Conservation (phyloP, 768 basidiomycete genomes). For the Russula brevipes region DNA sequence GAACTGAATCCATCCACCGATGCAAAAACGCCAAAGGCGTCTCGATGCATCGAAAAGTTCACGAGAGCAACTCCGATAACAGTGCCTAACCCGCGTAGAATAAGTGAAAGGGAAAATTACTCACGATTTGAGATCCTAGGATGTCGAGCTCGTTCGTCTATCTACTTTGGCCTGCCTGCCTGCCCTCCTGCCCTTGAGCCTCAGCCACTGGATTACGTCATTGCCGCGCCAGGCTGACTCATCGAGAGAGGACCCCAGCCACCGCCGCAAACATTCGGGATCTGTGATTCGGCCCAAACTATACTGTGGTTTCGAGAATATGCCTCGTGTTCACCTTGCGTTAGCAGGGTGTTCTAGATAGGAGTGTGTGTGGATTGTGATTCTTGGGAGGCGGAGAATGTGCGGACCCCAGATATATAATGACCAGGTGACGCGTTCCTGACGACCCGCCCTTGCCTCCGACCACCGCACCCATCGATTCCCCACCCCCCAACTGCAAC, state of each 20-base stretch:
- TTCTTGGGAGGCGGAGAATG: neutral
- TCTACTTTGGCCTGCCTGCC: neutral
- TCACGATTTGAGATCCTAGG: conserved; percentile 14
- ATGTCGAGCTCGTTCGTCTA: conserved; percentile 1
- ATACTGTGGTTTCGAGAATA: neutral
- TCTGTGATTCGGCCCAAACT: neutral
- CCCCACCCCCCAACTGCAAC: neutral
- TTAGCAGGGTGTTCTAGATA: neutral
- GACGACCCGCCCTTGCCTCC: conserved; percentile 19
- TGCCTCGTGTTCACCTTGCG: neutral
- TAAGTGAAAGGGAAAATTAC: neutral
- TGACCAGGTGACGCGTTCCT: neutral
- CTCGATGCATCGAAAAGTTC: neutral
- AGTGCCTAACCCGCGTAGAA: neutral
- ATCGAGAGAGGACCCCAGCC: neutral
- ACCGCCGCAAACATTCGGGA: neutral
- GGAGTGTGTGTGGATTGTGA: neutral
- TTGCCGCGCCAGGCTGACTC: neutral
- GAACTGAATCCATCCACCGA: conserved; percentile 15
- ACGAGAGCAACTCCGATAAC: neutral
- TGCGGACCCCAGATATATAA: conserved; percentile 17
- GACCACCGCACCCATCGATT: conserved; percentile 24
- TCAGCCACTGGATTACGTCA: neutral
- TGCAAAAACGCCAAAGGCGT: neutral
- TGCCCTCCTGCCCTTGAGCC: too few relatives aligned